phyloP scores from a whole-genome alignment of 108 stramenopile genomes.

The Cylindrotheca closterium region DNA sequence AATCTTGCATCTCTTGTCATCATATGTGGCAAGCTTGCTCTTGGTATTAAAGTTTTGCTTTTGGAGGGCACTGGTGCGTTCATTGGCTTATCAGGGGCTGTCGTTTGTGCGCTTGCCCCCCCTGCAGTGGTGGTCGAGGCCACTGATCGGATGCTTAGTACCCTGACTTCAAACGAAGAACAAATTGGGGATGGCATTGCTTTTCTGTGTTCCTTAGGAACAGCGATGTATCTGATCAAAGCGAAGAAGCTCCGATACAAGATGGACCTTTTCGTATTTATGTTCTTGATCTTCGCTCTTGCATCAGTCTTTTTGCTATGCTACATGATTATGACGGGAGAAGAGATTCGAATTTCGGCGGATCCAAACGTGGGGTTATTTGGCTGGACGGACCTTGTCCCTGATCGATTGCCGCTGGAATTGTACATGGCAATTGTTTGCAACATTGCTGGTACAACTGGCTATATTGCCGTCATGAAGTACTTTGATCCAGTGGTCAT shows the following conservation, averaged over 20 bases:
- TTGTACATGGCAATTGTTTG: slow-evolving; percentile 47
- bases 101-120: slow-evolving; percentile 32
- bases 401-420: slow-evolving; percentile 41
- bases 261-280: slow-evolving; percentile 44
- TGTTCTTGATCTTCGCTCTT: slow-evolving; percentile 39
- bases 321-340: slow-evolving; percentile 27
- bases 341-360: slow-evolving; percentile 21
- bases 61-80: slow-evolving; percentile 34
- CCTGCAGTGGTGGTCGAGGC: not conserved
- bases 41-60: slow-evolving; percentile 27
- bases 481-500: slow-evolving; percentile 48
- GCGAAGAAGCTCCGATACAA: slow-evolving; percentile 36
- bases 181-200: slow-evolving; percentile 46
- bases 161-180: not conserved
- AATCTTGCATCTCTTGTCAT: slow-evolving; percentile 38
- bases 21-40: slow-evolving; percentile 23
- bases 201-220: slow-evolving; percentile 18
- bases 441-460: slow-evolving; percentile 42
- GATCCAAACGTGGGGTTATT: slow-evolving; percentile 38
- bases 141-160: not conserved
- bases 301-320: slow-evolving; percentile 22
- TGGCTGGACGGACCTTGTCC: slow-evolving; percentile 30
- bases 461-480: slow-evolving; percentile 50
- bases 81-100: slow-evolving; percentile 36
- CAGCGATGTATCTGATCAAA: slow-evolving; percentile 28